phyloP scores from a whole-genome alignment of 805 yeast genomes.

The Zygoascus tannicola region DNA sequence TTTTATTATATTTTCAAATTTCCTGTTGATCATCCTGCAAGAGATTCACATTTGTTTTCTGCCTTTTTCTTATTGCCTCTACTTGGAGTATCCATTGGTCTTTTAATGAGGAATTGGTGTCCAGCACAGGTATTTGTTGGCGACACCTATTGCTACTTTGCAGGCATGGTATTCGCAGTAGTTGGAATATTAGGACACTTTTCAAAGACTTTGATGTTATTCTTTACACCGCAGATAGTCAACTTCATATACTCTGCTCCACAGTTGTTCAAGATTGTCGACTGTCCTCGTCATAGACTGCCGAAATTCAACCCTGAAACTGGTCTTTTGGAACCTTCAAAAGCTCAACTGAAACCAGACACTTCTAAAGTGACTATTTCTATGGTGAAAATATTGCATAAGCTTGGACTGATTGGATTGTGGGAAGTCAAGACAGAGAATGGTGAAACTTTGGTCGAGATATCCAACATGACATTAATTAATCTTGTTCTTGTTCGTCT shows the following conservation, averaged over 20 bases:
- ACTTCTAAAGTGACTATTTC: conserved; percentile 15
- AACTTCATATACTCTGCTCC: conserved; percentile 90
- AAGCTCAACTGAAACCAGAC: conserved; percentile 24
- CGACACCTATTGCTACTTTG: conserved; percentile 94
- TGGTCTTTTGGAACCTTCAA: conserved; percentile 68
- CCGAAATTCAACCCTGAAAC: conserved; percentile 65
- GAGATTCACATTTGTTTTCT: conserved; percentile 75
- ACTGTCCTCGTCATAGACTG: conserved; percentile 92
- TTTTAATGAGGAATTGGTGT: conserved; percentile 74
- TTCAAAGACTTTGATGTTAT: conserved; percentile 79
- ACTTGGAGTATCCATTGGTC: conserved; percentile 70
- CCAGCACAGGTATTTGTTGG: conserved; percentile 95
- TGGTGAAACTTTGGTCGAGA: conserved; percentile 29
- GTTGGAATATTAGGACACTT: conserved; percentile 95
- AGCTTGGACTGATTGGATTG: conserved; percentile 41
- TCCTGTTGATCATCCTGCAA: conserved; percentile 44
- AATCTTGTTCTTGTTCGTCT: conserved; percentile 74
- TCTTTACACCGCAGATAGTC: conserved; percentile 84
- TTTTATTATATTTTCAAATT: conserved; percentile 44
- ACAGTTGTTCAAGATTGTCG: conserved; percentile 75
- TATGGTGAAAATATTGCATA: conserved; percentile 40
- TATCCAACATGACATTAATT: conserved; percentile 81
- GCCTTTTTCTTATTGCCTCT: conserved; percentile 75
- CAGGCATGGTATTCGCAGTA: conserved; percentile 98
- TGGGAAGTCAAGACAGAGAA: conserved; percentile 20